These are phyloP conservation scores for Cornus suecica DNA, from an alignment of 148 eudicot species.

Conservation along the genomic window DNA sequence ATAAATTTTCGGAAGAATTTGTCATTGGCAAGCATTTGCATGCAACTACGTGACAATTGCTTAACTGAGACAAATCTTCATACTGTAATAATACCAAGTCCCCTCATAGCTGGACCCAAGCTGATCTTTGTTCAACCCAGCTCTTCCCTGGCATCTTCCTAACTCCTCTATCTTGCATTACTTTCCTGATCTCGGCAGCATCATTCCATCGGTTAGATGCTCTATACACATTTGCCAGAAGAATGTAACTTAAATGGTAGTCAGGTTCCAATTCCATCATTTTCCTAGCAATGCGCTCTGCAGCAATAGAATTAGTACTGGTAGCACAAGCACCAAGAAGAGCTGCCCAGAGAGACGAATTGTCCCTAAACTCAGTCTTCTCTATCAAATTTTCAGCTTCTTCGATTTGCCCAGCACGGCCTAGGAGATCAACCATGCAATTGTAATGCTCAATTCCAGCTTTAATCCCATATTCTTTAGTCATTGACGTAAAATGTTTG, in stretches of 20 bases:
- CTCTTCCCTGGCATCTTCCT: slow-evolving; percentile 69
- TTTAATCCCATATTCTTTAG: slow-evolving; percentile 41
- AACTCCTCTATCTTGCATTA: slow-evolving; percentile 67
- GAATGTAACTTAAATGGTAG: slow-evolving; percentile 79
- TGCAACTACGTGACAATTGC: not conserved
- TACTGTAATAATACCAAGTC: not conserved
- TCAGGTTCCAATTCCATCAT: slow-evolving; percentile 66
- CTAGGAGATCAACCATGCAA: slow-evolving; percentile 83
- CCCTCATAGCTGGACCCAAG: not conserved
- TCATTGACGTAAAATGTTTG: slow-evolving; percentile 49
- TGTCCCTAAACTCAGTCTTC: slow-evolving; percentile 39
- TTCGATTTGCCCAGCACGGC: slow-evolving; percentile 73
- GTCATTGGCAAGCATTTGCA: not conserved
- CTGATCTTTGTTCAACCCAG: slow-evolving; percentile 49
- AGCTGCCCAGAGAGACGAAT: slow-evolving; percentile 65
- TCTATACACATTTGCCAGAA: slow-evolving; percentile 68
- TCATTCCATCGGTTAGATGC: slow-evolving; percentile 71
- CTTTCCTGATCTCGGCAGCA: slow-evolving; percentile 43
- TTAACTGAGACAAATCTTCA: not conserved
- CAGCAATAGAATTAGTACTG: slow-evolving; percentile 54
- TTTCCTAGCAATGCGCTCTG: slow-evolving; percentile 66
- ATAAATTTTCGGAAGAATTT: not conserved
- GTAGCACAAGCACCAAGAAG: slow-evolving; percentile 77
- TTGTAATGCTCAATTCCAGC: slow-evolving; percentile 66
- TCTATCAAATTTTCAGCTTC: slow-evolving; percentile 73